phyloP scores from a whole-genome alignment of 2,329 filamentous ascomycete genomes.

The Macrophomina pseudophaseolina region DNA sequence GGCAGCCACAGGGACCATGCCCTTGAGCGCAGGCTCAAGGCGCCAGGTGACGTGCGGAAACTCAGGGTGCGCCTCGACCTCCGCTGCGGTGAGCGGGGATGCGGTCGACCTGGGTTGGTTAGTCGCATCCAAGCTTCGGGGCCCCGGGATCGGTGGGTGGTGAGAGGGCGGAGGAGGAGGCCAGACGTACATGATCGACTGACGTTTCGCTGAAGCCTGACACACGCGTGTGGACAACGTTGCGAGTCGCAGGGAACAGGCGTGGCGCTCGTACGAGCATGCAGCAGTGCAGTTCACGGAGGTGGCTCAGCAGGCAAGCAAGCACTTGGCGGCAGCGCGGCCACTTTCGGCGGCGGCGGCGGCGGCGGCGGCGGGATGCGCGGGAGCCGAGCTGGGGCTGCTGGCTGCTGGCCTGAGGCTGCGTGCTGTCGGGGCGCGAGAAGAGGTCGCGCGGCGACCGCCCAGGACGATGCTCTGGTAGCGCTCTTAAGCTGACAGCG shows the following conservation, averaged over 20 bases:
- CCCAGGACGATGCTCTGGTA: too few relatives aligned
- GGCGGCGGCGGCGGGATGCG: slow-evolving; percentile 14
- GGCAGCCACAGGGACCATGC: slow-evolving; percentile 67
- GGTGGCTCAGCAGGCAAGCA: slow-evolving; percentile 17
- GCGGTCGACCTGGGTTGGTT: slow-evolving; percentile 16
- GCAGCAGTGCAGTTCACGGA: slow-evolving; percentile 3
- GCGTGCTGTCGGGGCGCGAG: too few relatives aligned
- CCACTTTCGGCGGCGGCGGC: slow-evolving; percentile 18
- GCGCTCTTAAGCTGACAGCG: neutral
- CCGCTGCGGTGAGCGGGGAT: slow-evolving; percentile 54
- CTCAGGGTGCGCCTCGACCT: slow-evolving; percentile 69
- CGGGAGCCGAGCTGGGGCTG: slow-evolving; percentile 6
- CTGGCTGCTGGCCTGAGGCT: neutral
- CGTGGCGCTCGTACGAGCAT: slow-evolving; percentile 15
- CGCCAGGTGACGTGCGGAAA: slow-evolving; percentile 71
- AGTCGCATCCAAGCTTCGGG: neutral
- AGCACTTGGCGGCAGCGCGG: slow-evolving; percentile 16
- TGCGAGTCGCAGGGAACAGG: slow-evolving; percentile 8
- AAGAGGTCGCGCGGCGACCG: too few relatives aligned
- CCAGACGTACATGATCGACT: slow-evolving; percentile 14
- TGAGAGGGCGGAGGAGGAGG: neutral
- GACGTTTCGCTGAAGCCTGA: slow-evolving; percentile 11
- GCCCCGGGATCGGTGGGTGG: slow-evolving; percentile 1
- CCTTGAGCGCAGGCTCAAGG: slow-evolving; percentile 68
- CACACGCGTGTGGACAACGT: slow-evolving; percentile 1